These are phyloP conservation scores for Lactuca saligna DNA, from an alignment of 129 eudicot genomes.

Conservation along the genomic window DNA sequence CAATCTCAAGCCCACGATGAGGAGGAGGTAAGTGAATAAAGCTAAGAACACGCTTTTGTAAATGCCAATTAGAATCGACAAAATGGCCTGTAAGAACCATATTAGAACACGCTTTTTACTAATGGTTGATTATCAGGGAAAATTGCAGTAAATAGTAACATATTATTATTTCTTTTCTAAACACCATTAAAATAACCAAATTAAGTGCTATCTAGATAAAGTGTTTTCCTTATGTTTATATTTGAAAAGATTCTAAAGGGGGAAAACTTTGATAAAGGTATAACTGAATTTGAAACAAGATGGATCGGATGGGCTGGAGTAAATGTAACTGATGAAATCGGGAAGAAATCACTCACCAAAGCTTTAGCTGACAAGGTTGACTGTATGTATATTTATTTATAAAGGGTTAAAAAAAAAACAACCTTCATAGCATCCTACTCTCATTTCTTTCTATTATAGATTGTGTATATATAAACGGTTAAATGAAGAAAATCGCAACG, in stretches of 20 bases:
- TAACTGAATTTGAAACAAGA: conserved; percentile 73
- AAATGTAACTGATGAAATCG: conserved; percentile 78
- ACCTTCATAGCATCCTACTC: no score
- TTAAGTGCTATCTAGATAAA: no score
- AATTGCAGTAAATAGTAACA: not conserved
- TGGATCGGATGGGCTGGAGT: conserved; percentile 98
- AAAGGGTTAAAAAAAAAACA: not conserved
- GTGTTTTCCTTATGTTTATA: not conserved
- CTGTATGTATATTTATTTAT: not conserved
- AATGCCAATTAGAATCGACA: not conserved
- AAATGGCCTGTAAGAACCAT: conserved; percentile 6
- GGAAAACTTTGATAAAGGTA: conserved; percentile 39
- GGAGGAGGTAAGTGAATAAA: no score
- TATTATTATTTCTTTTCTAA: not conserved
- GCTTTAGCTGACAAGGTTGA: conserved; percentile 75
- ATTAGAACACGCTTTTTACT: no score
- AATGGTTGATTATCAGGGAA: no score
- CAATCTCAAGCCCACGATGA: not conserved
- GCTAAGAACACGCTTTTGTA: not conserved
- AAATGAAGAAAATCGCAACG: no score
- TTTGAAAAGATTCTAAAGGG: conserved; percentile 17
- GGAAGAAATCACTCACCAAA: conserved; percentile 61
- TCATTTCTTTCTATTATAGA: no score
- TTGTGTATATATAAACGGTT: no score
- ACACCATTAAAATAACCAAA: no score